Percentiles rank a stretch among this genome's conserved stretches.
Conservation (phyloP, 225 moss, liverwort and hornwort genomes). For the Ulota crispa region DNA sequence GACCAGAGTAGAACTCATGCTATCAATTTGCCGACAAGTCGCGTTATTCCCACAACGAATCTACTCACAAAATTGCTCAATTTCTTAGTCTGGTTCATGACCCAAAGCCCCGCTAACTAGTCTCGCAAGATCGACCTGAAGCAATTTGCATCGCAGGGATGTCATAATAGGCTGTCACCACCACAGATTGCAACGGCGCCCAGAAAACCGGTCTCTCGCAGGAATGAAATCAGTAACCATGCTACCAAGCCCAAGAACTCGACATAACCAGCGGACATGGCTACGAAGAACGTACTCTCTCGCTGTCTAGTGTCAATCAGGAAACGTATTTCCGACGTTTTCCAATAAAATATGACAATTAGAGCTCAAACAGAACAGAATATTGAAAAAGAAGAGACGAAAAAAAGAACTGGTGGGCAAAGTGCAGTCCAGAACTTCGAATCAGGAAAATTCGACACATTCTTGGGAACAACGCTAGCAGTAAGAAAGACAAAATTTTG, state of each 20-base stretch:
- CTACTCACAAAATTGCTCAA: neutral
- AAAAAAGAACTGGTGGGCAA: neutral
- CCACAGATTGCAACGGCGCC: neutral
- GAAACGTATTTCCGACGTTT: too few species aligned
- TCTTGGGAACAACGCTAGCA: neutral
- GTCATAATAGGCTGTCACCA: neutral
- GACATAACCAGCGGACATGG: neutral
- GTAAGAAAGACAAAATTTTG: neutral
- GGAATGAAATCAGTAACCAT: neutral
- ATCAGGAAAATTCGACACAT: neutral
- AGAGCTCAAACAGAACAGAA: neutral
- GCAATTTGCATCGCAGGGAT: conserved; percentile 4
- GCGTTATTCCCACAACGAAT: neutral
- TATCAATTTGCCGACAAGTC: neutral
- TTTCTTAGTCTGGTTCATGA: neutral
- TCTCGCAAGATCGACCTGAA: neutral
- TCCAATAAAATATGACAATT: too few species aligned
- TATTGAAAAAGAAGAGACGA: too few species aligned
- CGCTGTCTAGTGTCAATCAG: neutral
- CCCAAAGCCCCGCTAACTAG: neutral
- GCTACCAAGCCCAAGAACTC: neutral
- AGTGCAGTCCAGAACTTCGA: neutral
- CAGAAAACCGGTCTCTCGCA: neutral
- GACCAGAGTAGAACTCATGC: too few species aligned
- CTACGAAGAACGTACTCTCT: neutral